These are phyloP conservation scores for Globisporangium megalacanthum DNA, from an alignment of 352 stramenopile genomes.

Conservation along the genomic window DNA sequence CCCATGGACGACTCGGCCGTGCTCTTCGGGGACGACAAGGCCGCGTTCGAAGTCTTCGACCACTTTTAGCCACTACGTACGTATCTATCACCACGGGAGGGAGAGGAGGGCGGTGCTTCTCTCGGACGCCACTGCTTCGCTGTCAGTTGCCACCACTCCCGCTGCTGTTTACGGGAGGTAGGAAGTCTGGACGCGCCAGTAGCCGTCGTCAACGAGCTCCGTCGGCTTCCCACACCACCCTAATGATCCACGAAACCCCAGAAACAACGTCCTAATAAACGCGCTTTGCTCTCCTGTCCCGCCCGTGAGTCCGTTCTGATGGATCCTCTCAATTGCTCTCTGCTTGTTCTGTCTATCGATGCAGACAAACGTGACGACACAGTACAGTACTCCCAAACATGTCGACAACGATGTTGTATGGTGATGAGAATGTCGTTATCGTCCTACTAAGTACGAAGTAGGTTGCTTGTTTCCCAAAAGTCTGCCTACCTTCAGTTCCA, in stretches of 20 bases:
- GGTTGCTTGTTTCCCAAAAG: no score
- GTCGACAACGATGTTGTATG: no score
- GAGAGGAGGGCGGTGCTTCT: not conserved
- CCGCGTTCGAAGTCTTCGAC: constrained; percentile 82
- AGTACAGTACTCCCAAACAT: no score
- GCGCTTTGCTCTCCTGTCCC: not conserved
- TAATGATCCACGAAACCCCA: not conserved
- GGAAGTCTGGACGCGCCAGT: no score
- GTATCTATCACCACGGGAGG: not conserved
- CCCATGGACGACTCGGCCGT: constrained; percentile 79
- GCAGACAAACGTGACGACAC: no score
- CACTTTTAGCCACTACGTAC: constrained; percentile 51
- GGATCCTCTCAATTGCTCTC: not conserved
- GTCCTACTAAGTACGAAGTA: no score
- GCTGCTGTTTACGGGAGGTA: no score
- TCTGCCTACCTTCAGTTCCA: not conserved
- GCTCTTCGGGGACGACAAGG: constrained; percentile 82
- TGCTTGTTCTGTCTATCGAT: not conserved
- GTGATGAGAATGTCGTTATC: no score
- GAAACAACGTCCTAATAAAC: constrained; percentile 1
- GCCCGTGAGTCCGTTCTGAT: no score
- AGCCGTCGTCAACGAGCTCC: not conserved
- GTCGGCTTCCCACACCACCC: not conserved
- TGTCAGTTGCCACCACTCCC: no score
- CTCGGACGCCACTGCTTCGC: not conserved